A percentile compares a stretch with the other conserved stretches of the same genome.
Evolutionary conservation across 768 basidiomycete genomes (phyloP).

Genomic region (Suillus placidus): DNA sequence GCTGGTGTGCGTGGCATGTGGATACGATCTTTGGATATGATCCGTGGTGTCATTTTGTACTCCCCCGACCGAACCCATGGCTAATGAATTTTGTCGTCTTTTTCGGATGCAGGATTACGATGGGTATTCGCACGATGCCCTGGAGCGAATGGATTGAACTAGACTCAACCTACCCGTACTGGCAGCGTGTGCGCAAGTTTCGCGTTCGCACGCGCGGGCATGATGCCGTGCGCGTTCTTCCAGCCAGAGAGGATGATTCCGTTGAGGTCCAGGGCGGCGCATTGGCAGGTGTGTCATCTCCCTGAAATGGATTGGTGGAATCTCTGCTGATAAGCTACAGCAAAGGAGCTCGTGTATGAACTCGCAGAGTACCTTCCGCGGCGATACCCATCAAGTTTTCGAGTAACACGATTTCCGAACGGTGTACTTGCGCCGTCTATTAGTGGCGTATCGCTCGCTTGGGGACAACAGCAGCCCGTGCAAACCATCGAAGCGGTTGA

Average conservation of each 20-base stretch:
- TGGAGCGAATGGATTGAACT: constrained; percentile 79
- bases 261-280: constrained; percentile 32
- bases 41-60: not conserved
- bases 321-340: constrained; percentile 34
- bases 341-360: constrained; percentile 69
- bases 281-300: constrained; percentile 27
- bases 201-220: constrained; percentile 55
- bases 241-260: constrained; percentile 43
- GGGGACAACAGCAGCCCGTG: constrained; percentile 51
- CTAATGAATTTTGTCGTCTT: not conserved
- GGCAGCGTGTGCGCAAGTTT: constrained; percentile 59
- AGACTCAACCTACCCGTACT: constrained; percentile 56
- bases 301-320: constrained; percentile 1
- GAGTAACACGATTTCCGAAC: constrained; percentile 42
- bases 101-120: constrained; percentile 52
- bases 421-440: constrained; percentile 19
- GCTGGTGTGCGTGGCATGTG: not conserved
- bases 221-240: constrained; percentile 50
- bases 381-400: constrained; percentile 62
- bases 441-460: constrained; percentile 34
- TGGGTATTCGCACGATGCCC: constrained; percentile 67
- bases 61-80: not conserved
- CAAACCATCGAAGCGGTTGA: constrained; percentile 54
- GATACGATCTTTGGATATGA: not conserved
- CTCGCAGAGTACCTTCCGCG: constrained; percentile 65